Evolutionary conservation across 169 alveolate species (phyloP).

Genomic region (Cryptosporidium sp.): DNA sequence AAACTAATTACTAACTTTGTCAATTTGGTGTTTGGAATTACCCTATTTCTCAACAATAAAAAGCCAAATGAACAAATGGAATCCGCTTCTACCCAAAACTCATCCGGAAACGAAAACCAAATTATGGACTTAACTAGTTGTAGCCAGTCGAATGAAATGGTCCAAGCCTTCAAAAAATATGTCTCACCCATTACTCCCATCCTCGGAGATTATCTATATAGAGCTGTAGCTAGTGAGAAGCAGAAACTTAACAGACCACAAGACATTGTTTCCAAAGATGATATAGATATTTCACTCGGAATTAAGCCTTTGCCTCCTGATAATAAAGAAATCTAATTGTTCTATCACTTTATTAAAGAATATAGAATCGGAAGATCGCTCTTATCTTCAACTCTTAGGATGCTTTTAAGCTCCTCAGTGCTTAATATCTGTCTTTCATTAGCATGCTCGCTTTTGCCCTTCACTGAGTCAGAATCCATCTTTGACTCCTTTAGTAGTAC

Average conservation of each 20-base stretch:
- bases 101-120: not conserved
- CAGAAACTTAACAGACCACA: slow-evolving; percentile 9
- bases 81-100: not conserved
- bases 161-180: slow-evolving; percentile 42
- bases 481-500: slow-evolving; percentile 34
- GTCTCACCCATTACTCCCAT: slow-evolving; percentile 70
- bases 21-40: slow-evolving; percentile 55
- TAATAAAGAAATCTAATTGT: not conserved
- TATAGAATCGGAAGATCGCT: slow-evolving; percentile 41
- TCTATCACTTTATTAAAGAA: slow-evolving; percentile 13
- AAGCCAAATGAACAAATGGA: slow-evolving; percentile 46
- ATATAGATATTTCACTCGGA: slow-evolving; percentile 58
- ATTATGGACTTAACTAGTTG: slow-evolving; percentile 48
- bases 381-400: slow-evolving; percentile 15
- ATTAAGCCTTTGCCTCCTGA: slow-evolving; percentile 23
- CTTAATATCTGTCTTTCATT: slow-evolving; percentile 11
- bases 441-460: not conserved
- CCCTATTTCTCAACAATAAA: slow-evolving; percentile 47
- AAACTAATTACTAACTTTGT: slow-evolving; percentile 44
- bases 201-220: slow-evolving; percentile 63
- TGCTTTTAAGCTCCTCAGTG: slow-evolving; percentile 19
- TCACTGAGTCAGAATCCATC: slow-evolving; percentile 8
- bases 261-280: slow-evolving; percentile 22
- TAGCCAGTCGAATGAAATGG: slow-evolving; percentile 48
- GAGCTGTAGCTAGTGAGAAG: slow-evolving; percentile 64